Evolutionary conservation across 306 rosid genomes (phyloP).

Genomic region (Pterocarpus macrocarpus): DNA sequence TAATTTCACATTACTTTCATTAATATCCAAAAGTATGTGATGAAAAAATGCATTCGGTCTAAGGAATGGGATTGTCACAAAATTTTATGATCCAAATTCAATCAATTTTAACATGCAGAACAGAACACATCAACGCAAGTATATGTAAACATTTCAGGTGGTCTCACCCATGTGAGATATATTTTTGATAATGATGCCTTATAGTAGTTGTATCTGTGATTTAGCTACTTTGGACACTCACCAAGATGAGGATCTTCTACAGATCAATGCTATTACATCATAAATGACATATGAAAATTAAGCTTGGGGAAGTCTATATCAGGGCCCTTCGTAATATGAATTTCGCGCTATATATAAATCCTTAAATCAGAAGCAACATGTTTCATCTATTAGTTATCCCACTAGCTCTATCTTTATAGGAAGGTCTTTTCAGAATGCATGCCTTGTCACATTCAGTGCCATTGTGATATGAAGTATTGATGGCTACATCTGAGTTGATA

Average conservation of each 20-base stretch:
- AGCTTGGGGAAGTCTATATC: slow-evolving; percentile 33
- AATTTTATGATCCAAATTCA: neutral
- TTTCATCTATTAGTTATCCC: neutral
- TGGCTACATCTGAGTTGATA: slow-evolving; percentile 41
- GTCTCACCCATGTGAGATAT: neutral
- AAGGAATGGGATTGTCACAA: neutral
- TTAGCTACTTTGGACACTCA: neutral
- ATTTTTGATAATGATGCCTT: slow-evolving; percentile 2
- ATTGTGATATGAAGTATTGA: neutral
- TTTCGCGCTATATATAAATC: neutral
- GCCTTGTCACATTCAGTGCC: neutral
- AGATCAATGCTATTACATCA: neutral
- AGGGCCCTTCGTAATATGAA: neutral
- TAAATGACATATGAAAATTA: slow-evolving; percentile 13
- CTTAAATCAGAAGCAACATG: slow-evolving; percentile 53
- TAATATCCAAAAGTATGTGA: neutral
- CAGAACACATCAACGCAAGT: neutral
- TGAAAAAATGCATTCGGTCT: slow-evolving; percentile 3
- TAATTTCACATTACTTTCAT: neutral
- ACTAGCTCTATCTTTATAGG: neutral
- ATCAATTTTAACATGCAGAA: no score
- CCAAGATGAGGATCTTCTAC: slow-evolving; percentile 16
- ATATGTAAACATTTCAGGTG: slow-evolving; percentile 1
- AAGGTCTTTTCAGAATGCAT: slow-evolving; percentile 4
- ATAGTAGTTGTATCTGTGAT: neutral